These are phyloP conservation scores for Alternaria atra DNA, from an alignment of 2,329 filamentous ascomycete species.

Conservation along the genomic window DNA sequence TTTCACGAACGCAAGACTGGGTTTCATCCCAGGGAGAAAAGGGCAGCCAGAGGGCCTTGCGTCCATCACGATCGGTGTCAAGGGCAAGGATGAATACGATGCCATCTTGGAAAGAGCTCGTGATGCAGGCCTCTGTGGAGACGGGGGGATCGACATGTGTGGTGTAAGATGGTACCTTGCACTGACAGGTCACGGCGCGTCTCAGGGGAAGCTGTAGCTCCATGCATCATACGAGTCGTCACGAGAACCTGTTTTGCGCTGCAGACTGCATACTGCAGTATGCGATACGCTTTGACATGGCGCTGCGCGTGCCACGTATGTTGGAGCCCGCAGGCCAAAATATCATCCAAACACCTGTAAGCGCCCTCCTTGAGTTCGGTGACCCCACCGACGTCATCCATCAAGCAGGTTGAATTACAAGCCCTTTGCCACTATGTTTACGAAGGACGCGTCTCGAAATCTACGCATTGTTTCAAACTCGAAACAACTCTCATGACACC, in stretches of 20 bases:
- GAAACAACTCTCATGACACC: background rate
- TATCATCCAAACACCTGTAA: background rate
- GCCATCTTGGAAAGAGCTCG: slow-evolving; percentile 46
- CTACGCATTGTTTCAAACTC: background rate
- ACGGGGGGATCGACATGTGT: slow-evolving; percentile 51
- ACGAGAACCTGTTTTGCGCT: background rate
- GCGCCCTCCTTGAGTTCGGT: background rate
- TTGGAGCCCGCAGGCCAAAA: slow-evolving; percentile 1
- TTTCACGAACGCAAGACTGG: slow-evolving; percentile 46
- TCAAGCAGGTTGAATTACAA: background rate
- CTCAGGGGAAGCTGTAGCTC: slow-evolving; percentile 35
- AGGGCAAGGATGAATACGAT: slow-evolving; percentile 43
- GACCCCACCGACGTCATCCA: background rate
- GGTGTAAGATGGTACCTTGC: slow-evolving; percentile 52
- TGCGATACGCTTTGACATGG: background rate
- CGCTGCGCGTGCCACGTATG: slow-evolving; percentile 7
- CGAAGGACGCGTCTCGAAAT: background rate
- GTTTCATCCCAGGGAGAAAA: slow-evolving; percentile 48
- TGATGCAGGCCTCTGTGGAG: slow-evolving; percentile 39
- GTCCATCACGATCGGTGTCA: slow-evolving; percentile 52
- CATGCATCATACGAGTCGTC: background rate
- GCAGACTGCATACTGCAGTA: background rate
- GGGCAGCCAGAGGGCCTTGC: slow-evolving; percentile 49
- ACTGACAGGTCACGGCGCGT: slow-evolving; percentile 26
- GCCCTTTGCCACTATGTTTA: background rate